Conservation (phyloP, 2,329 filamentous ascomycete species). For the Knufia fluminis region DNA sequence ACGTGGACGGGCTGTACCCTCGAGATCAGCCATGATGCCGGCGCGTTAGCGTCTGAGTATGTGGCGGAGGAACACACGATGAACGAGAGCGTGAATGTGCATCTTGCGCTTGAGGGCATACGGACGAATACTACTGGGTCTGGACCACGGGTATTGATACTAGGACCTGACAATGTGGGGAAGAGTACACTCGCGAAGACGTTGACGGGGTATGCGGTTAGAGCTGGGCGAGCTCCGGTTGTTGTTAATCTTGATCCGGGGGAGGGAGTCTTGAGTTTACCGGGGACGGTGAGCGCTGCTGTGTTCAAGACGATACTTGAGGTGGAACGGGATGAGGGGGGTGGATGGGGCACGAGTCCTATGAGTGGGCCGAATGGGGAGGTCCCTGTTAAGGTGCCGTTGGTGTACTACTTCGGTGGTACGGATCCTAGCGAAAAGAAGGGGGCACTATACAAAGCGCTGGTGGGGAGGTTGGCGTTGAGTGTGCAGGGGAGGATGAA, state of each 20-base stretch:
- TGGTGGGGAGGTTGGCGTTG: conserved; percentile 68
- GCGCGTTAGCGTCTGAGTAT: conserved; percentile 54
- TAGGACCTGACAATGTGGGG: conserved; percentile 67
- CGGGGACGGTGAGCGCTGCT: conserved; percentile 77
- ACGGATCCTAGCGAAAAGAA: conserved; percentile 57
- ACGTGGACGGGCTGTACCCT: conserved; percentile 87
- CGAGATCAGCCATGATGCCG: conserved; percentile 55
- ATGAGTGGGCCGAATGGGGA: conserved; percentile 74
- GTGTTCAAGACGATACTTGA: conserved; percentile 82
- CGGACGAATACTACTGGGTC: conserved; percentile 52
- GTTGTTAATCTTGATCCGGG: conserved; percentile 77
- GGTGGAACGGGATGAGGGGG: conserved; percentile 50
- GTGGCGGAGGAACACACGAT: conserved; percentile 72
- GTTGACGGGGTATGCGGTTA: conserved; percentile 68
- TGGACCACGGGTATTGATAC: conserved; percentile 74
- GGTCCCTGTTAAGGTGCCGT: conserved; percentile 80
- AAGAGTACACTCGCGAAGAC: conserved; percentile 76
- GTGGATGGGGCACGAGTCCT: conserved; percentile 77
- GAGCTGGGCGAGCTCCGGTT: conserved; percentile 63
- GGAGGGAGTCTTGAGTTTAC: conserved; percentile 67
- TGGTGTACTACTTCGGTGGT: conserved; percentile 77
- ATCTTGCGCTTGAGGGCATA: conserved; percentile 71
- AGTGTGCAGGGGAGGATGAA: conserved; percentile 63
- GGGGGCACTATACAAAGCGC: conserved; percentile 59
- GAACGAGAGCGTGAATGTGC: conserved; percentile 71